Evolutionary conservation across 2,329 filamentous ascomycete species (phyloP), one percentile per base, ranked within the genome.

Genomic region (Furcasterigmium furcatum): DNA sequence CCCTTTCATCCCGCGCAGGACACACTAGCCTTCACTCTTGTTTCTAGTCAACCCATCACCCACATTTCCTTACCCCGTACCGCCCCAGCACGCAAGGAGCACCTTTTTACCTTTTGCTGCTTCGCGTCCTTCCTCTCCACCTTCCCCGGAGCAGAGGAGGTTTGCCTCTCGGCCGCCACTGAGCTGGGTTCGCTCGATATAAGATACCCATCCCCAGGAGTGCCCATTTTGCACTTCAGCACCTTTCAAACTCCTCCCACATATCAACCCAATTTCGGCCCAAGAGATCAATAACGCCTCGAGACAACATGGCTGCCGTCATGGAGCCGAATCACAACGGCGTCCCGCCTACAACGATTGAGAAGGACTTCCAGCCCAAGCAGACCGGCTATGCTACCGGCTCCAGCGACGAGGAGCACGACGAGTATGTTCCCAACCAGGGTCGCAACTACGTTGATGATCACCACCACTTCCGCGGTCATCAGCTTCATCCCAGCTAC

Each of bases 241-340:
- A 13, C 13, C 32, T 16, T 16, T 14, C 10, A 5, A 9, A 18
- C 22, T 9, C 20, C 32, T 14, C 12, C 16, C n/a, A 14, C 18
- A 27, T 19, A 43, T n/a, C n/a, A n/a, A n/a, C n/a, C n/a, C n/a
- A n/a, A n/a, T n/a, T n/a, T n/a, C n/a, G n/a, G n/a, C n/a, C n/a
- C n/a, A n/a, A n/a, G n/a, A n/a, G n/a, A n/a, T n/a, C n/a, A n/a
- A n/a, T n/a, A n/a, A n/a, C n/a, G n/a, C n/a, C n/a, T n/a, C n/a
- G n/a, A n/a, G n/a, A n/a, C n/a, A n/a, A n/a, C n/a, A 52, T 52
- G 50, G 47, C 50, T 43, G 50, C 22, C 30, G 36, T 30, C 45
- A 16, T 45, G 43, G 27, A 43, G 41, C 34, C 45, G 30, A 34
- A 43, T n/a, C 40, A 44, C 36, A 27, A 32, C 34, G 50, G 36